Evolutionary conservation across 75 land plant species (phyloP), one percentile per base, ranked within the genome.

Genomic region (Pinus tabuliformis): DNA sequence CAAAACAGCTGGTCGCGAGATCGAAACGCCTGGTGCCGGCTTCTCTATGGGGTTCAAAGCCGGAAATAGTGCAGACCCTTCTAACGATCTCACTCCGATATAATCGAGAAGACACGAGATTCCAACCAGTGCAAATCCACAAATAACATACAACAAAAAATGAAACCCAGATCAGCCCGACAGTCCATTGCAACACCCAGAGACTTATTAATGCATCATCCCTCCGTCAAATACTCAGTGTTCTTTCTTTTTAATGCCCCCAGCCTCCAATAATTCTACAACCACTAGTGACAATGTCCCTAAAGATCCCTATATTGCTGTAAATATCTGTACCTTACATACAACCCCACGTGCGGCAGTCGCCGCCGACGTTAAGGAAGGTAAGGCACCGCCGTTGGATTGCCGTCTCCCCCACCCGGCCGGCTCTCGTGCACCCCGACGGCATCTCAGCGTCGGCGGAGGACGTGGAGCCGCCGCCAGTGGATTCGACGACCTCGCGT

Each of bases 361-460:
- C 37, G 54, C 7, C 52, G 8, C 54, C 54, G 54, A 49, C 54
- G 54, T 49, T 49, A 11, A 49, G 12, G 54, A 11, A 1, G 54
- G 54, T 49, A 49, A 49, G 54, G 1, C 54, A 49, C 54, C 54
- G 54, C 66, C 66, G 66, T 63, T 33, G 33, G 16, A 15, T 63
- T 63, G 66, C 28, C 66, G 66, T 17, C 3, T 63, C 4, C 14
- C 14, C 5, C 16, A 30, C 17, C 66, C 5, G 66, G 66, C 28
- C 33, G 17, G 15, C 8, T 63, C 39, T 33, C 66, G 66, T 63
- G 66, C 33, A 63, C 66, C 37, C 20, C 18, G 66, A 63, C 66
- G 66, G 66, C 66, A 26, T 4, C 36, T 14, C 66, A 24, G 66
- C 66, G 66, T 63, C 66, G 66, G 66, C 66, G 66, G 66, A 63